Conservation (phyloP, 176 grass and related monocot genomes). For the Panicum miliaceum region DNA sequence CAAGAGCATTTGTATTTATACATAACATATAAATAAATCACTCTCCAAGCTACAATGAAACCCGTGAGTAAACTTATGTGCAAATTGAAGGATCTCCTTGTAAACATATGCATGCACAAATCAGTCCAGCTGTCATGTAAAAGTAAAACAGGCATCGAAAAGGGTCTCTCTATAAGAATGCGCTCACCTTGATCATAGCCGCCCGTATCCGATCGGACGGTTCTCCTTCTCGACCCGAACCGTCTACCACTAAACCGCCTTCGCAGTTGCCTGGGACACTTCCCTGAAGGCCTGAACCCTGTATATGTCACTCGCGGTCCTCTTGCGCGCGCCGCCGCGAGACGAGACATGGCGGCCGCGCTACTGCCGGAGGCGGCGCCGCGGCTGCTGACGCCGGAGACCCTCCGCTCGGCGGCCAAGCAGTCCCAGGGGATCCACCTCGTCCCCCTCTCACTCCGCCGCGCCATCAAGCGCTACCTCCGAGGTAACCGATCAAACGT, state of each 20-base stretch:
- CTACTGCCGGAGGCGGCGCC: slow-evolving; percentile 59
- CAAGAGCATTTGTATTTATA: too few species aligned
- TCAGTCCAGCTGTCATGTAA: too few species aligned
- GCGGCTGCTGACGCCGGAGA: slow-evolving; percentile 76
- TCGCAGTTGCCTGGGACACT: too few species aligned
- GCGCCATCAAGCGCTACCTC: slow-evolving; percentile 85
- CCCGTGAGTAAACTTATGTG: too few species aligned
- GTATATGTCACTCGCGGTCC: background rate
- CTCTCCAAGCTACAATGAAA: too few species aligned
- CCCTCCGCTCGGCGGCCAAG: slow-evolving; percentile 72
- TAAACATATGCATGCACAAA: too few species aligned
- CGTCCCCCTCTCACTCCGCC: slow-evolving; percentile 77
- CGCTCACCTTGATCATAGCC: background rate
- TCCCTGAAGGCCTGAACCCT: too few species aligned
- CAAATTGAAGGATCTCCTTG: too few species aligned
- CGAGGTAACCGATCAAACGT: slow-evolving; percentile 36
- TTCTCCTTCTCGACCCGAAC: background rate
- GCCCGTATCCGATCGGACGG: background rate
- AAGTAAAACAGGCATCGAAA: too few species aligned
- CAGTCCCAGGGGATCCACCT: slow-evolving; percentile 84
- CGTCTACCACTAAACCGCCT: background rate
- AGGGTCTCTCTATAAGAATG: background rate
- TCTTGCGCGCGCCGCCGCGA: slow-evolving; percentile 19
- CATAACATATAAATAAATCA: too few species aligned
- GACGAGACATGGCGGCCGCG: slow-evolving; percentile 62